Base-by-base conservation (phyloP, 305 asterid species). In the Fraxinus albicans region DNA sequence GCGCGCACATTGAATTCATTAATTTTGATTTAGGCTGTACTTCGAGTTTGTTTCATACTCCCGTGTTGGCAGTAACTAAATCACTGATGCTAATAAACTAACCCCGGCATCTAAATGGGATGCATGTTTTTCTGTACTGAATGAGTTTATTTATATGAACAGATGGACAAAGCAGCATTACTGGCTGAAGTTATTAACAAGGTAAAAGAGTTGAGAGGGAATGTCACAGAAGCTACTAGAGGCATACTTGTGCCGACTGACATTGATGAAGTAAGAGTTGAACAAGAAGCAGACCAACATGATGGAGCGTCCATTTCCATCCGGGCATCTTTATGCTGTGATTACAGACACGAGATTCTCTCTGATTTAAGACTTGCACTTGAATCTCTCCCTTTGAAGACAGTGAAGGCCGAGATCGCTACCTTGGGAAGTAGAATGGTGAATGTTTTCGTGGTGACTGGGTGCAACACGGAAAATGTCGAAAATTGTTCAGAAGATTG, bases 141-240 rank as follows among this genome's bases (percentile, higher is more conserved):
- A 60, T 31, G 38, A 35, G 7, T 31, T 3, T 8, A 8, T 60
- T 70, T 72, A 27, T 47, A 3, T 42, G 8, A 10, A 53, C 84
- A 94, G 98, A 93, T 93, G 98, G 98, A 94, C 87, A 93, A 94
- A 84, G 98, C 98, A 76, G 94, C 94, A 79, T 83, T 94, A 77
- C 92, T 94, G n/a, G 93, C 91, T 40, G 94, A 93, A 88, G 98
- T 92, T 23, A 89, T 94, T 65, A 90, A 86, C 25, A 89, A 84
- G 83, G 92, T 93, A 77, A 94, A 91, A 79, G 84, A 87, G 78
- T 73, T 94, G 38, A 88, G 88, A 78, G 81, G 78, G 38, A 85
- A 40, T 69, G 91, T 88, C 65, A 80, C 86, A 0, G 96, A 91
- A 83, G 94, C 93, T 80, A 89, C 93, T 15, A 70, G 80, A 42